Conservation (phyloP, 352 stramenopile genomes). For the Phytophthora syringae region DNA sequence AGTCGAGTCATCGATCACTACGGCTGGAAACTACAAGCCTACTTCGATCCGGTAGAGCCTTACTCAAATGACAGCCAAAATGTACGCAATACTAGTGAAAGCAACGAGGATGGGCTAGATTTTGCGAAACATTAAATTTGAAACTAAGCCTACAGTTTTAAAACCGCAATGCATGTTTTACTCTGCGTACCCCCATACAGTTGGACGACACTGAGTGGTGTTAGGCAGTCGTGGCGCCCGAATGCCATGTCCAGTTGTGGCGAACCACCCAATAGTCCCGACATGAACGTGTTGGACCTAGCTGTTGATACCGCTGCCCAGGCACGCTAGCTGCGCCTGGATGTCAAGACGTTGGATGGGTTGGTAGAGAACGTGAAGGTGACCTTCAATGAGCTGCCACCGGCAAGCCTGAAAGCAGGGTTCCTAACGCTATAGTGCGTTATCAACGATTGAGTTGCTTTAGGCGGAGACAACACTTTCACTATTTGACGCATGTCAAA, state of each 20-base stretch:
- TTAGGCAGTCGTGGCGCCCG: too few relatives aligned
- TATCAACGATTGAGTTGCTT: not conserved
- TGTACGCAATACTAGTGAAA: too few relatives aligned
- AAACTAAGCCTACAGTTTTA: too few relatives aligned
- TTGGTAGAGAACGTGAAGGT: not conserved
- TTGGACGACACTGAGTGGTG: too few relatives aligned
- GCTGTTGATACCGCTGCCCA: not conserved
- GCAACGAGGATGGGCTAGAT: too few relatives aligned
- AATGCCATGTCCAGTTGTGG: too few relatives aligned
- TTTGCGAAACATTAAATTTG: too few relatives aligned
- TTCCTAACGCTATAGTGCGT: not conserved
- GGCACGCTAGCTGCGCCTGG: not conserved
- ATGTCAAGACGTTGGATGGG: not conserved
- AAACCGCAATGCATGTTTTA: too few relatives aligned
- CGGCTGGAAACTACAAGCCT: slow-evolving; percentile 8
- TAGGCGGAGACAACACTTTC: not conserved
- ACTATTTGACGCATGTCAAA: not conserved
- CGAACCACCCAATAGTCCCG: too few relatives aligned
- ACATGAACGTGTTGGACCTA: not conserved
- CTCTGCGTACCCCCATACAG: too few relatives aligned
- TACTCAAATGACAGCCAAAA: not conserved
- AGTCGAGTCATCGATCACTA: slow-evolving; percentile 13
- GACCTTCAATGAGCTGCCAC: not conserved
- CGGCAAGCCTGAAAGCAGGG: not conserved
- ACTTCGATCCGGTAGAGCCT: slow-evolving; percentile 20